Base-by-base conservation (phyloP, 305 asterid genomes). In the Solanum hybrid region DNA sequence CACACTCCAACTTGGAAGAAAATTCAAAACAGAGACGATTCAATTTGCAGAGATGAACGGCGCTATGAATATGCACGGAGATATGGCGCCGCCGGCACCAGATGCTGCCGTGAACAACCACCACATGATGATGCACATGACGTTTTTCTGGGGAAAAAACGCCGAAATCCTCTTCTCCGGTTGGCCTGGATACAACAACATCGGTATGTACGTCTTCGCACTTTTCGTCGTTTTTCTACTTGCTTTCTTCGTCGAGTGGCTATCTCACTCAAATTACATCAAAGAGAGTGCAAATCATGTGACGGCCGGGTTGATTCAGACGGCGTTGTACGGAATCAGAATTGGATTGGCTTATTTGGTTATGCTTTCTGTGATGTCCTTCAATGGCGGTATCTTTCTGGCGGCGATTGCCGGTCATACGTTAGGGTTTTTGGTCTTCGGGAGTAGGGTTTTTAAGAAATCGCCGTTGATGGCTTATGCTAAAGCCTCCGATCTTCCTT, bases 131-230 rank as follows among this genome's bases (percentile, higher is more conserved):
- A 94, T 92, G 96, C 98, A 95, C 92, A 95, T 95, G 98, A 93
- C 96, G 3, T 95, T 95, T 86, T 95, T 95, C 90, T 95, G 98
- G 98, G 95, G 97, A 2, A 89, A 92, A 24, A 89, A 93, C 92
- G 84, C 95, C 3, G 97, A 93, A 91, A 92, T 95, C 36, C 93
- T 95, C 8, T 95, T 95, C 88, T 84, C 91, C 86, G 96, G 95
- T 0, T 95, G 96, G 96, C 97, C 98, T 6, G 97, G 98, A 36
- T 71, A 88, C 75, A 93, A 85, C 36, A 88, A 90, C 31, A 80
- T 89, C 34, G 96, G 95, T 89, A 91, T 90, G 87, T 81, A 81
- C 14, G 8, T 81, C 1, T 80, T 80, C 35, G 69, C 69, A 80
- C 86, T 80, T 0, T 7, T 80, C 16, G 12, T 80, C 26, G 14